phyloP scores from a whole-genome alignment of 371 early-diverging fungal species.

The Circinella umbellata region DNA sequence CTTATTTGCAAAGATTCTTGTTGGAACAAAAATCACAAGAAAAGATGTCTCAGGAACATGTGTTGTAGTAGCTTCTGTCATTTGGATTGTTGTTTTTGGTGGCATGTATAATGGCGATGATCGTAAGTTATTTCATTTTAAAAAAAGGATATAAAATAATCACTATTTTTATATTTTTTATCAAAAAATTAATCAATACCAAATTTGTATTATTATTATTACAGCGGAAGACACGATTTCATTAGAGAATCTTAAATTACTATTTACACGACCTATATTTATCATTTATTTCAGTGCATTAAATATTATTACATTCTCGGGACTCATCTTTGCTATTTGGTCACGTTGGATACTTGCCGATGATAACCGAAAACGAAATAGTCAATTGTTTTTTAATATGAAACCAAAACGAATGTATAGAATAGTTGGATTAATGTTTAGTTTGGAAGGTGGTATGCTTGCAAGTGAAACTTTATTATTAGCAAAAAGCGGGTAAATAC shows the following conservation, averaged over 20 bases:
- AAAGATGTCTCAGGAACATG: slow-evolving; percentile 71
- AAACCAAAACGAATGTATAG: slow-evolving; percentile 52
- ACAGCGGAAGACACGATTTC: slow-evolving; percentile 62
- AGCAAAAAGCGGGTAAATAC: slow-evolving; percentile 66
- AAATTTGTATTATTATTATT: not conserved
- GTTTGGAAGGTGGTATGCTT: slow-evolving; percentile 65
- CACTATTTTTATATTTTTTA: not conserved
- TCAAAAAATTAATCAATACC: slow-evolving; percentile 7
- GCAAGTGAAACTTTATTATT: slow-evolving; percentile 69
- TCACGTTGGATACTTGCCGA: slow-evolving; percentile 58
- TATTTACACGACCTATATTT: slow-evolving; percentile 64
- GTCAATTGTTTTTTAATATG: slow-evolving; percentile 42
- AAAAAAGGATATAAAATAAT: no score
- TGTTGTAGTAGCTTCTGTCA: slow-evolving; percentile 66
- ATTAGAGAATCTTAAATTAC: slow-evolving; percentile 56
- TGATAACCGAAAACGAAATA: slow-evolving; percentile 36
- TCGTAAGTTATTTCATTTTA: slow-evolving; percentile 37
- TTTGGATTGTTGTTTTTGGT: slow-evolving; percentile 74
- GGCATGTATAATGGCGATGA: slow-evolving; percentile 68
- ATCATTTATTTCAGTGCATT: slow-evolving; percentile 71
- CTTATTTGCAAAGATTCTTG: slow-evolving; percentile 71
- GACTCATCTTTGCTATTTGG: slow-evolving; percentile 60
- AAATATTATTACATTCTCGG: slow-evolving; percentile 57
- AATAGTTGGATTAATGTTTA: slow-evolving; percentile 66
- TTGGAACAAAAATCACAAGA: slow-evolving; percentile 67